Evolutionary conservation across 73 alveolate species (phyloP).

Genomic region (Uronychia binucleata): DNA sequence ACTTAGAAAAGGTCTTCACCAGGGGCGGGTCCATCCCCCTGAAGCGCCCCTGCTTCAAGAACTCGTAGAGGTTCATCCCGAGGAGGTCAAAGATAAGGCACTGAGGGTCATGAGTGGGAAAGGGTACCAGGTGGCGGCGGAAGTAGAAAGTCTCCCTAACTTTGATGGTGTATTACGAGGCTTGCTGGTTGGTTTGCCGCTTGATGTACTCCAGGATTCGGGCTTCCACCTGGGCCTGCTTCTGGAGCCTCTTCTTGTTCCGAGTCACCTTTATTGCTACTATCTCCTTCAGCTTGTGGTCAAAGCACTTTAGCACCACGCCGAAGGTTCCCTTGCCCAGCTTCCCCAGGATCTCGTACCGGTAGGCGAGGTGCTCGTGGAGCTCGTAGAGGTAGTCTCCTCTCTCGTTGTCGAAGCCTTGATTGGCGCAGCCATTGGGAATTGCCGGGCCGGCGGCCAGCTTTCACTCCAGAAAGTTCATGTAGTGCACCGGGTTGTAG

Average conservation of each 20-base stretch:
- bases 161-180: slow-evolving; percentile 75
- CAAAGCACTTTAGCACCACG: slow-evolving; percentile 86
- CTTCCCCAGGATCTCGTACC: slow-evolving; percentile 87
- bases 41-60: slow-evolving; percentile 62
- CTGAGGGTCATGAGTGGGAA: background rate
- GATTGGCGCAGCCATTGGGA: slow-evolving; percentile 22
- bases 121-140: slow-evolving; percentile 48
- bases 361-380: slow-evolving; percentile 91
- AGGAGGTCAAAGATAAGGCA: slow-evolving; percentile 64
- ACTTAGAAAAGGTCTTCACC: slow-evolving; percentile 69
- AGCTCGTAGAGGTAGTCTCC: slow-evolving; percentile 86
- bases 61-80: slow-evolving; percentile 65
- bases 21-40: slow-evolving; percentile 75
- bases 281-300: slow-evolving; percentile 84
- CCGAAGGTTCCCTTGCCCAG: slow-evolving; percentile 98
- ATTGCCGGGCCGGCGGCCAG: slow-evolving; percentile 15
- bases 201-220: slow-evolving; percentile 14
- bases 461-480: slow-evolving; percentile 26
- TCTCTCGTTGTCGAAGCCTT: slow-evolving; percentile 74
- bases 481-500: slow-evolving; percentile 25
- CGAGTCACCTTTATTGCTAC: slow-evolving; percentile 82
- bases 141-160: slow-evolving; percentile 58
- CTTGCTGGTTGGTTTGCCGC: slow-evolving; percentile 86
- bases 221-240: slow-evolving; percentile 82
- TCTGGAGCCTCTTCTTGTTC: slow-evolving; percentile 83